A percentile compares a stretch with the other conserved stretches of the same genome.
These are phyloP conservation scores for Metarhizium guizhouense DNA, from an alignment of 2,329 filamentous ascomycete genomes.

Conservation along the genomic window DNA sequence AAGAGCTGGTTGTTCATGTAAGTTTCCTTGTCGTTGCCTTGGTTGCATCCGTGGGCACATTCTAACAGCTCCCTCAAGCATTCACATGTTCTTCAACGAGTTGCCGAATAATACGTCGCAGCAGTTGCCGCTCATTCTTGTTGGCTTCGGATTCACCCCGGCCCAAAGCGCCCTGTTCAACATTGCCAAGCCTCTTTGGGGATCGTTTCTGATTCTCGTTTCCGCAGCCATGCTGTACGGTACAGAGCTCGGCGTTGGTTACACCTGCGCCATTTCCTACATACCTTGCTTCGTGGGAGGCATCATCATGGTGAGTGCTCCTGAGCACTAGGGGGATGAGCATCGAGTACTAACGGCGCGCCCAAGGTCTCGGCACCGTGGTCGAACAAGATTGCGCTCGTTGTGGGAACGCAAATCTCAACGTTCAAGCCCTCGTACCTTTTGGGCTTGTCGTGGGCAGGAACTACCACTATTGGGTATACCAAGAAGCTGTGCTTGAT, in stretches of 20 bases:
- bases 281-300: conserved; percentile 15
- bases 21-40: background rate
- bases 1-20: conserved; percentile 15
- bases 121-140: conserved; percentile 16
- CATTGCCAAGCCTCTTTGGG: conserved; percentile 15
- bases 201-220: conserved; percentile 12
- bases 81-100: conserved; percentile 19
- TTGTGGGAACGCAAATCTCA: conserved; percentile 19
- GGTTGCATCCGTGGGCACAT: too few relatives aligned
- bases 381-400: conserved; percentile 18
- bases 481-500: conserved; percentile 15
- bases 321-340: background rate
- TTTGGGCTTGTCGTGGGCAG: conserved; percentile 17
- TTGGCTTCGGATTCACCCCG: conserved; percentile 15
- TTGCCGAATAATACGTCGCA: conserved; percentile 17
- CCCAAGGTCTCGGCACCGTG: conserved; percentile 12
- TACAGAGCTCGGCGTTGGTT: conserved; percentile 14
- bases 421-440: conserved; percentile 21
- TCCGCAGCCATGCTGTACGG: conserved; percentile 13
- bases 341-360: too few relatives aligned
- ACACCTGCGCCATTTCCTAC: conserved; percentile 17
- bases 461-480: conserved; percentile 14
- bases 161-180: conserved; percentile 17
- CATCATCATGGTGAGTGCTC: conserved; percentile 11
- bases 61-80: conserved; percentile 1